phyloP scores from a whole-genome alignment of 208 protist genomes.

The Leishmania tropica region DNA sequence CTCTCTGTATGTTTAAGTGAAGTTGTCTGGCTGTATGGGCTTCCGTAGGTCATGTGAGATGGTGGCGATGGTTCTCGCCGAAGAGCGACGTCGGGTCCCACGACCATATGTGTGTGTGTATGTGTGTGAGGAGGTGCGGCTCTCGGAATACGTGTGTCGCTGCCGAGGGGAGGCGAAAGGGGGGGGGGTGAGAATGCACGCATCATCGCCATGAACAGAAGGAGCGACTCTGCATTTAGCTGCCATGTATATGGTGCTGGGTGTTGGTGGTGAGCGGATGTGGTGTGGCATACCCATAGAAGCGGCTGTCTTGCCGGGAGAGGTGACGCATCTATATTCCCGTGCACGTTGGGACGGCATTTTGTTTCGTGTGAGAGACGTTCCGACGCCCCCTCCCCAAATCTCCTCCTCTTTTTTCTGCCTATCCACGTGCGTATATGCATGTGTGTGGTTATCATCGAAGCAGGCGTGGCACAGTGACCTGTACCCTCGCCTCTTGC shows the following conservation, averaged over 20 bases:
- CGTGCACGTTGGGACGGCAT: neutral
- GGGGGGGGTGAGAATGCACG: neutral
- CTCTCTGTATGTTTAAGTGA: neutral
- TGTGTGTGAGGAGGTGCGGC: neutral
- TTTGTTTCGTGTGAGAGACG: neutral
- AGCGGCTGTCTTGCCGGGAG: neutral
- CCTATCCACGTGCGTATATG: neutral
- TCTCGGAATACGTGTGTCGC: neutral
- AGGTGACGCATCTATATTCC: neutral
- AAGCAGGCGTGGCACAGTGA: neutral
- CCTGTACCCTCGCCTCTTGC: neutral
- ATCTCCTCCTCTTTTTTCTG: neutral
- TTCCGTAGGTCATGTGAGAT: neutral
- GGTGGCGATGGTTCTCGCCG: neutral
- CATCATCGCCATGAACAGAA: neutral
- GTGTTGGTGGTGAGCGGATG: neutral
- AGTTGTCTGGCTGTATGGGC: neutral
- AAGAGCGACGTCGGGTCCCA: neutral
- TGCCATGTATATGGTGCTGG: neutral
- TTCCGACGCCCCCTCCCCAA: neutral
- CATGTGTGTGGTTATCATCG: conserved; percentile 6
- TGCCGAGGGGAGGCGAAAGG: neutral
- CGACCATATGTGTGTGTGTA: neutral
- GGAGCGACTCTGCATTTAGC: neutral
- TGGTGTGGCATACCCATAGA: neutral